Evolutionary conservation across 148 eudicot genomes (phyloP).

Genomic region (Drosera capensis): DNA sequence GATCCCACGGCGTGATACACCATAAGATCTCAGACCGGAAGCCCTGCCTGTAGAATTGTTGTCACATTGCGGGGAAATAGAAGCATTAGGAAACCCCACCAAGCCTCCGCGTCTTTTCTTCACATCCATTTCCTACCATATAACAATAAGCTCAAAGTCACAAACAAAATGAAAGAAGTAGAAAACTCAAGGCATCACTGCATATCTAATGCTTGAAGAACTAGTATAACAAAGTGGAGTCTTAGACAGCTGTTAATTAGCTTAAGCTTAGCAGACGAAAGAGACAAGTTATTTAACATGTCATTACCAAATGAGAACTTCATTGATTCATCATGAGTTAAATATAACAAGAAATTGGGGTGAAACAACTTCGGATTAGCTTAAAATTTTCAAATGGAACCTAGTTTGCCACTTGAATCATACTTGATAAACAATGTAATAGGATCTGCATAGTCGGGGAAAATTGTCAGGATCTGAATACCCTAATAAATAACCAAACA

Average conservation of each 20-base stretch:
- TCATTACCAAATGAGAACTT: not conserved
- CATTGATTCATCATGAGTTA: not conserved
- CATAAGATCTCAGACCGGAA: conserved; percentile 65
- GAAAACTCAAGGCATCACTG: not conserved
- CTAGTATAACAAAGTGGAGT: no score
- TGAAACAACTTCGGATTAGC: not conserved
- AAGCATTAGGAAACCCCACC: conserved; percentile 46
- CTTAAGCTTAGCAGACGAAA: no score
- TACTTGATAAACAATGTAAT: no score
- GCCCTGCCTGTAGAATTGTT: conserved; percentile 27
- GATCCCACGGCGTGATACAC: conserved; percentile 76
- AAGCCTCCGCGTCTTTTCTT: conserved; percentile 62
- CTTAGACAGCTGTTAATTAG: no score
- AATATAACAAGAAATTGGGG: not conserved
- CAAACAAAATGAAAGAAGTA: conserved; percentile 1
- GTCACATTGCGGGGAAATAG: conserved; percentile 58
- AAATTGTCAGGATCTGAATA: not conserved
- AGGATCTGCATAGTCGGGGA: no score
- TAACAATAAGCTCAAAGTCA: conserved; percentile 1
- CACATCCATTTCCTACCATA: conserved; percentile 72
- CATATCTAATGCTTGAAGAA: no score
- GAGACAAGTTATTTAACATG: no score
- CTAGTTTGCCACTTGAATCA: not conserved
- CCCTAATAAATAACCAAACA: not conserved
- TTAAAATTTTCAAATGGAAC: not conserved